phyloP scores from a whole-genome alignment of 371 early-diverging fungal species.

The Mucor mucedo region DNA sequence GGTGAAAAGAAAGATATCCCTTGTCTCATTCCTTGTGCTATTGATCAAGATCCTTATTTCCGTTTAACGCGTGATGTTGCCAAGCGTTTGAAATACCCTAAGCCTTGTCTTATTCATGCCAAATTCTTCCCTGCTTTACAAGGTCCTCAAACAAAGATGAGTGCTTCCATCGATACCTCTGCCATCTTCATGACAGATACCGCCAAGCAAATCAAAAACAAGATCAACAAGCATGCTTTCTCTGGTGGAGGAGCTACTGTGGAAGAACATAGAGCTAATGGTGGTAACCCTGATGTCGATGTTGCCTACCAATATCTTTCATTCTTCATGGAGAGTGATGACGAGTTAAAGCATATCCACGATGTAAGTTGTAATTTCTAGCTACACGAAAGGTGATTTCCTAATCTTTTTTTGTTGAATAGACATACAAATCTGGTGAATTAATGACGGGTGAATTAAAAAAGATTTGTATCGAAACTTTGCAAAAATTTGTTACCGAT shows the following conservation, averaged over 20 bases:
- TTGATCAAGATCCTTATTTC: conserved; percentile 99
- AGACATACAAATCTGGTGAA: conserved; percentile 87
- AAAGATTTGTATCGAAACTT: conserved; percentile 87
- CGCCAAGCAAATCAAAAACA: conserved; percentile 95
- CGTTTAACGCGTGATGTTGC: conserved; percentile 99
- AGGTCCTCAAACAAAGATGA: conserved; percentile 99
- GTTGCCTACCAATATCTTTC: conserved; percentile 96
- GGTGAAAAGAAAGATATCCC: conserved; percentile 90
- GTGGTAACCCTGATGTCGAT: conserved; percentile 98
- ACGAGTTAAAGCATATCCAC: conserved; percentile 79
- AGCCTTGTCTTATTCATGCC: conserved; percentile 95
- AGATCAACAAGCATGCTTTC: conserved; percentile 95
- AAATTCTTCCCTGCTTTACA: conserved; percentile 98
- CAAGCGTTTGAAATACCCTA: conserved; percentile 92
- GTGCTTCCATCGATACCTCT: conserved; percentile 89
- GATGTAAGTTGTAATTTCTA: conserved; percentile 38
- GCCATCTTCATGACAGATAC: conserved; percentile 98
- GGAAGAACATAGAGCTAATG: conserved; percentile 88
- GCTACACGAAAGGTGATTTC: not conserved
- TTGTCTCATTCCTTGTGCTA: conserved; percentile 98
- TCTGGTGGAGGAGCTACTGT: conserved; percentile 96
- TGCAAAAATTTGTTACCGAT: conserved; percentile 84
- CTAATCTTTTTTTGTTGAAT: not conserved
- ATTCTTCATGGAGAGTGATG: conserved; percentile 98
- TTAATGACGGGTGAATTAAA: conserved; percentile 95